Evolutionary conservation across 805 yeast genomes (phyloP), one percentile per base, ranked within the genome.

Genomic region (Candida hispaniensis): DNA sequence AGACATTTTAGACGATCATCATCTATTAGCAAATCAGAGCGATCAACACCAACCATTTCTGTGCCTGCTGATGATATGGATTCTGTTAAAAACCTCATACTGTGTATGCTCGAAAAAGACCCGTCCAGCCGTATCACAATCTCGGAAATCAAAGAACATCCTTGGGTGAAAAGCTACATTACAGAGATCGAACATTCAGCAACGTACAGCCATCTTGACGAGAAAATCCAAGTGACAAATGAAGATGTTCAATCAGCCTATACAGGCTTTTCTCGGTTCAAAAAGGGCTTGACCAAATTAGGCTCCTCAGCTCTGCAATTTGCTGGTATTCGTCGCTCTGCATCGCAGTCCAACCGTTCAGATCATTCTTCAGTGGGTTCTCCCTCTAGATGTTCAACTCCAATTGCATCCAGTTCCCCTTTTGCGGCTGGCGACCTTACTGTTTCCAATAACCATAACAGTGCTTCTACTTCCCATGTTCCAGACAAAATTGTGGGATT

Each of bases 171-270:
- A 17, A 61, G 63, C 47, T 69, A 63, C 28, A 50, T 71, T 42
- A 44, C 56, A 5, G 41, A 46, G 7, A n/a, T n/a, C 48, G 45
- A 7, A 41, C 46, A 27, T 41, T 47, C 38, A 51, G 47, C 28
- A 49, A 54, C 40, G 55, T 60, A 44, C 18, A 51, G 34, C 45
- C 48, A 53, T 24, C 47, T 46, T 24, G 52, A 49, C 18, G 47
- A 56, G 59, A 69, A 63, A 47, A 73, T 77, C 33, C 67, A 68
- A 21, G 75, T 79, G 6, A 64, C 77, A 2, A 67, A 64, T 29
- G 76, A 75, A 39, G 94, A 83, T 41, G 67, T 80, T 6, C 69
- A 74, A 43, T 69, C 73, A 42, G 94, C 94, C 1, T 83, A 83
- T 3, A 67, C 75, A 20, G 94, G 94, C n/a, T 66, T 83, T 30